These are phyloP conservation scores for Whalleya microplaca DNA, from an alignment of 2,329 filamentous ascomycete species.

Conservation along the genomic window DNA sequence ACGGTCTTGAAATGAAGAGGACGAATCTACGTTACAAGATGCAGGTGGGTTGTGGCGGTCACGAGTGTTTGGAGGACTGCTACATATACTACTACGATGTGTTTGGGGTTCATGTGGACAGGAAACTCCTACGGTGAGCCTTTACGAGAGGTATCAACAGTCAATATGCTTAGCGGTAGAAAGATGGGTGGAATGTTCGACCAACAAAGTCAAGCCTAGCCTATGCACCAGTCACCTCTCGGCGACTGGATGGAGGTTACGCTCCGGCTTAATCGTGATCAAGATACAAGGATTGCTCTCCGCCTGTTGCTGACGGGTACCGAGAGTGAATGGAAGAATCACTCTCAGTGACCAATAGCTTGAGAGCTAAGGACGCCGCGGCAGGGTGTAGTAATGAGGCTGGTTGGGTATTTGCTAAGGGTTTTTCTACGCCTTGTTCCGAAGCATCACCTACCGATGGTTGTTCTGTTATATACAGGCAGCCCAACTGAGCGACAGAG, in stretches of 20 bases:
- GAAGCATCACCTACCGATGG: background rate
- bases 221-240: constrained; percentile 85
- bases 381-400: constrained; percentile 40
- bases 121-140: background rate
- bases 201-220: constrained; percentile 95
- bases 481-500: background rate
- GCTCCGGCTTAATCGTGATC: constrained; percentile 99
- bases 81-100: background rate
- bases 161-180: background rate
- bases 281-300: constrained; percentile 62
- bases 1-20: constrained; percentile 80
- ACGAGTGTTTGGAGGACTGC: background rate
- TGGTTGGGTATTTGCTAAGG: background rate
- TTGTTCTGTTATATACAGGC: background rate
- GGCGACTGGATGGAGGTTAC: constrained; percentile 77
- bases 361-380: constrained; percentile 57
- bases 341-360: constrained; percentile 66
- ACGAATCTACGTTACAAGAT: background rate
- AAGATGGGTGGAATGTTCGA: constrained; percentile 62
- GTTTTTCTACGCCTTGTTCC: background rate
- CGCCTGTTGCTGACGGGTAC: constrained; percentile 78
- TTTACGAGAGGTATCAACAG: background rate
- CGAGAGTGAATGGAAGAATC: constrained; percentile 71
- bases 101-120: too few species aligned
- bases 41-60: background rate